Percentiles rank a stretch among this genome's conserved stretches.
Conservation (phyloP, 352 stramenopile genomes). For the Pythium oligandrum region DNA sequence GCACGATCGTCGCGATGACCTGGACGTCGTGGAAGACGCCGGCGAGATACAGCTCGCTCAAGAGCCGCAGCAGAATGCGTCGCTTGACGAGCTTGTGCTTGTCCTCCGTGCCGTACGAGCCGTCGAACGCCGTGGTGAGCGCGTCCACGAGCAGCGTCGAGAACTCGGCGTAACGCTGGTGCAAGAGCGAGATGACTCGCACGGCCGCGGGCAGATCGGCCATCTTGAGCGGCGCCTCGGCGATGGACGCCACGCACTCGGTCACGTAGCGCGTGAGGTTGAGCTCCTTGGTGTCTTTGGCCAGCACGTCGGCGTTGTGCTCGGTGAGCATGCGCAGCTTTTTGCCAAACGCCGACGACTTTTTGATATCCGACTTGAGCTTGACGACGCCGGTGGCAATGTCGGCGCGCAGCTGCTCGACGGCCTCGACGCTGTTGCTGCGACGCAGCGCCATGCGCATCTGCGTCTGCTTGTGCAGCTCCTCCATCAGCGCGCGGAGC, state of each 20-base stretch:
- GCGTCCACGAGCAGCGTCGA: conserved; percentile 43
- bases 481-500: conserved; percentile 31
- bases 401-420: conserved; percentile 53
- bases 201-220: conserved; percentile 85
- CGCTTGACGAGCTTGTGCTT: conserved; percentile 75
- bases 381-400: conserved; percentile 87
- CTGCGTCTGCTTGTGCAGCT: conserved; percentile 31
- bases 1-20: conserved; percentile 77
- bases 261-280: conserved; percentile 95
- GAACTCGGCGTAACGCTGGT: conserved; percentile 92
- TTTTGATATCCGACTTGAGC: conserved; percentile 98
- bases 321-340: conserved; percentile 89
- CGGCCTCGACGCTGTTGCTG: conserved; percentile 45
- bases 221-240: conserved; percentile 84
- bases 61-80: conserved; percentile 66
- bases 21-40: conserved; percentile 73
- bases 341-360: conserved; percentile 97
- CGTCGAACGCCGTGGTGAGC: conserved; percentile 56
- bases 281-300: conserved; percentile 86
- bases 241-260: conserved; percentile 88
- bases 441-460: conserved; percentile 40
- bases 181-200: conserved; percentile 83
- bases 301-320: conserved; percentile 54
- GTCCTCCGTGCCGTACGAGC: conserved; percentile 52
- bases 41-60: conserved; percentile 80